These are phyloP conservation scores for Tetradesmus obliquus DNA, from an alignment of 139 green algal species.

Conservation along the genomic window DNA sequence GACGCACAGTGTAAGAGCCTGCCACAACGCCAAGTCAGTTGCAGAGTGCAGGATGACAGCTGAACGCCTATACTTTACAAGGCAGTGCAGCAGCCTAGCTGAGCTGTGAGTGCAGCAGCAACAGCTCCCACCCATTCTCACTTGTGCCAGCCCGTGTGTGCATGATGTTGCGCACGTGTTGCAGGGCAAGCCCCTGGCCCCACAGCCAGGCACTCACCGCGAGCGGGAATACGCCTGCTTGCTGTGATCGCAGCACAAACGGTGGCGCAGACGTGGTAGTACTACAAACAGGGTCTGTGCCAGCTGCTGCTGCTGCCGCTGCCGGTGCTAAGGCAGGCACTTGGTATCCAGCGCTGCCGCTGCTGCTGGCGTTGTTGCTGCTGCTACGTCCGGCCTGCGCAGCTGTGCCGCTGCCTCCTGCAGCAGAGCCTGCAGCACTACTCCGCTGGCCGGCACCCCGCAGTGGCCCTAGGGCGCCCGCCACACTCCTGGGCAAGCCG, in stretches of 20 bases:
- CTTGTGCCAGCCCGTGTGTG: neutral
- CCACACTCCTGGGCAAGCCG: neutral
- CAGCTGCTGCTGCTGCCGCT: neutral
- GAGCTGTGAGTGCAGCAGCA: neutral
- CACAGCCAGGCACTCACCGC: neutral
- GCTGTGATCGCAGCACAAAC: neutral
- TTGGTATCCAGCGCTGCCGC: neutral
- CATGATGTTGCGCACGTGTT: neutral
- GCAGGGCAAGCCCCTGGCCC: neutral
- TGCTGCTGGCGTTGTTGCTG: neutral
- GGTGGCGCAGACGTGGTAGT: neutral
- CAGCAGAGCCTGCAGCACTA: neutral
- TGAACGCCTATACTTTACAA: neutral
- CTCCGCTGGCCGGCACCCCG: neutral
- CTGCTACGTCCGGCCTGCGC: neutral
- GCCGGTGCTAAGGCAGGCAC: neutral
- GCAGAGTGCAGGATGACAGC: neutral
- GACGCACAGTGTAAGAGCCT: neutral
- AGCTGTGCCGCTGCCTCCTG: neutral
- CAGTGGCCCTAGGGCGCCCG: neutral
- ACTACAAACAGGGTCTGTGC: neutral
- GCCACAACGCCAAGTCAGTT: neutral
- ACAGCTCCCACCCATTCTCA: neutral
- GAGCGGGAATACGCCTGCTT: neutral
- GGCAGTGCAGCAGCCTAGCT: neutral